Evolutionary conservation across 83 land plant genomes (phyloP).

Genomic region (Larix sibirica): DNA sequence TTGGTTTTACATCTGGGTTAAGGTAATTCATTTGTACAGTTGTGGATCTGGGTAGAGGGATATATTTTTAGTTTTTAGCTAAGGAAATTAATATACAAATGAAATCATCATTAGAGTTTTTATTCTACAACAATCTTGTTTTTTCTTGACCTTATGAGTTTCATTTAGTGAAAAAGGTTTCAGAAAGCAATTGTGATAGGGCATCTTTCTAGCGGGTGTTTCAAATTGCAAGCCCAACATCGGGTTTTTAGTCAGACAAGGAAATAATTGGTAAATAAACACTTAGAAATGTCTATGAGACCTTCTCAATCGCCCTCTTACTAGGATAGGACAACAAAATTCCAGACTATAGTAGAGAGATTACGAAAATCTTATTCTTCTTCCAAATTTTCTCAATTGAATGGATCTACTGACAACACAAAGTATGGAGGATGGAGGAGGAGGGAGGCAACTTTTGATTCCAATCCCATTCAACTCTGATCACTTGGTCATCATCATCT

Average conservation of each 20-base stretch:
- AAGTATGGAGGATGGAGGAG: constrained; percentile 23
- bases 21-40: too few species aligned
- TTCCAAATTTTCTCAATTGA: not conserved
- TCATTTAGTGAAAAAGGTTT: not conserved
- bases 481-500: too few species aligned
- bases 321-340: constrained; percentile 53
- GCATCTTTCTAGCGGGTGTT: not conserved
- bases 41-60: too few species aligned
- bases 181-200: not conserved
- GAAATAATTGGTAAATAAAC: not conserved
- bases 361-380: constrained; percentile 40
- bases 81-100: too few species aligned
- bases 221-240: not conserved
- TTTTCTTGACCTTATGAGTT: too few species aligned
- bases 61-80: too few species aligned
- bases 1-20: too few species aligned
- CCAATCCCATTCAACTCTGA: too few species aligned
- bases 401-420: not conserved
- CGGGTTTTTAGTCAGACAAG: not conserved
- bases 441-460: too few species aligned
- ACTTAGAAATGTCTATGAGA: constrained; percentile 7
- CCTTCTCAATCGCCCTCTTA: constrained; percentile 27
- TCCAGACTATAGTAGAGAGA: constrained; percentile 41
- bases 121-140: too few species aligned
- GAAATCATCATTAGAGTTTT: too few species aligned